Evolutionary conservation across 352 stramenopile genomes (phyloP), one percentile per base, ranked within the genome.

Genomic region (Thalassiosira oceanica): DNA sequence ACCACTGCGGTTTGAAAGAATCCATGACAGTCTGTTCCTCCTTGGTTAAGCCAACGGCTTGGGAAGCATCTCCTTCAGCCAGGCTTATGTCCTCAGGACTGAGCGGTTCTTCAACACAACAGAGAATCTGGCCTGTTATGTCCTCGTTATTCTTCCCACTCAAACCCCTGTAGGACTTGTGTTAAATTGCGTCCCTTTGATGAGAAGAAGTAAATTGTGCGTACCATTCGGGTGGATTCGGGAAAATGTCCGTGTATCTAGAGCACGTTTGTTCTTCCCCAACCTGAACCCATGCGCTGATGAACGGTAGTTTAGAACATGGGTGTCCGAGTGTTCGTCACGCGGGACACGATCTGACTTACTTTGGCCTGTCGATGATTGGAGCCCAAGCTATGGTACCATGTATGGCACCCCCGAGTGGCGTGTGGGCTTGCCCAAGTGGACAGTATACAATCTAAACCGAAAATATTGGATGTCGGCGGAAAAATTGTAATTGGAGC

Each of bases 1-100:
- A 69, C 60, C 60, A 78, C 33, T 65, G 7, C 20, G 68, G 36
- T n/a, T 78, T 23, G 26, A 46, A 73, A 0, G 31, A 13, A 15
- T 73, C 28, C 21, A 61, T 35, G 1, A 52, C 56, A 3, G 21
- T 16, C 43, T 53, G 39, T 46, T 76, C 60, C 7, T 11, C 13
- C 23, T 51, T 26, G 11, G 21, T 49, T 8, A 43, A 51, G 6
- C 20, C 28, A 2, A 28, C 16, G 37, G 46, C 3, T 11, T 55
- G 3, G 27, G 18, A 8, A 39, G 31, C 31, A 39, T 8, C n/a
- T n/a, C n/a, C n/a, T n/a, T n/a, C n/a, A n/a, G n/a, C n/a, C n/a
- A n/a, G 18, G 3, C 18, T 1, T 41, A 46, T 39, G 18, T 42
- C 20, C 4, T 33, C 8, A 18, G 2, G 56, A 8, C n/a, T 5